phyloP scores from a whole-genome alignment of 352 stramenopile genomes.

The Phytophthora crassamura region DNA sequence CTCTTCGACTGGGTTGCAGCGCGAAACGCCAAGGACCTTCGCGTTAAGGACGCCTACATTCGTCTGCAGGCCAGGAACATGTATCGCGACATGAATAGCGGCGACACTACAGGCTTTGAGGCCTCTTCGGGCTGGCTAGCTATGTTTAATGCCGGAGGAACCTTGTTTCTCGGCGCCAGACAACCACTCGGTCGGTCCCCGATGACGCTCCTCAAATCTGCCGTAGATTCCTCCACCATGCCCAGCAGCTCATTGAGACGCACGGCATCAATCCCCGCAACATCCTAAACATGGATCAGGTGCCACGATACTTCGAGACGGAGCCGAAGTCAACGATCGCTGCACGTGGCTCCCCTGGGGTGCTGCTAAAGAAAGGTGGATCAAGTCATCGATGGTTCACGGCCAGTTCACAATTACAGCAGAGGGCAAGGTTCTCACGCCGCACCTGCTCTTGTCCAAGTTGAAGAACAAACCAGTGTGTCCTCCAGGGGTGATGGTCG shows the following conservation, averaged over 20 bases:
- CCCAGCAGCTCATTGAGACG: constrained; percentile 6
- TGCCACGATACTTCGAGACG: constrained; percentile 18
- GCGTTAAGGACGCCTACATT: constrained; percentile 18
- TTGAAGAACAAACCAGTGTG: constrained; percentile 10
- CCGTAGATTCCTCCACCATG: constrained; percentile 6
- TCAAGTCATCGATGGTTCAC: constrained; percentile 11
- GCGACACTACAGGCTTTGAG: background rate
- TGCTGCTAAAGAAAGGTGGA: constrained; percentile 15
- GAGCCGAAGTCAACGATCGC: constrained; percentile 14
- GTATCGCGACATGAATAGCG: background rate
- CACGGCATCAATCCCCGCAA: constrained; percentile 8
- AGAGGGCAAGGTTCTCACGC: background rate
- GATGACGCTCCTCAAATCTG: constrained; percentile 3
- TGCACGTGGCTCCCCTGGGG: constrained; percentile 1
- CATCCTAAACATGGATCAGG: constrained; percentile 4
- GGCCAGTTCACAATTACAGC: constrained; percentile 10
- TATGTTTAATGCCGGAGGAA: constrained; percentile 1
- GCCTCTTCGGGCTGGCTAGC: constrained; percentile 4
- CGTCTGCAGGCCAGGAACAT: constrained; percentile 7
- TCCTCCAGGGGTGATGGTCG: constrained; percentile 9
- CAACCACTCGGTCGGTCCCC: background rate
- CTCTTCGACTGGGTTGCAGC: background rate
- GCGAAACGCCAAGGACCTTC: constrained; percentile 3
- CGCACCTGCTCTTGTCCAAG: constrained; percentile 15
- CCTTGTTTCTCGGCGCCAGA: constrained; percentile 3